phyloP scores from a whole-genome alignment of 208 protist genomes.

The Leishmania turanica region DNA sequence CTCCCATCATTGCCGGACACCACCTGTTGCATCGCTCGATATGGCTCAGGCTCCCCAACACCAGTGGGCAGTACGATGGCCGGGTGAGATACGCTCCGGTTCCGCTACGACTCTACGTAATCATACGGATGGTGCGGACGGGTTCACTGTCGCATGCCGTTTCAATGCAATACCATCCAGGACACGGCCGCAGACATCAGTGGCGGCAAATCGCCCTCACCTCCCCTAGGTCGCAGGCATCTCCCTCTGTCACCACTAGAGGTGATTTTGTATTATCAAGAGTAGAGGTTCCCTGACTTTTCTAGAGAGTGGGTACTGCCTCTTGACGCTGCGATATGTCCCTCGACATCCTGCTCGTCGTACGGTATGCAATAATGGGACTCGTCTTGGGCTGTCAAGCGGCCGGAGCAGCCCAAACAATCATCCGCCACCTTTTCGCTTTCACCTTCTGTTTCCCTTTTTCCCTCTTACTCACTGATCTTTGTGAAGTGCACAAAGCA shows the following conservation, averaged over 20 bases:
- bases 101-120: neutral
- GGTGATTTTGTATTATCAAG: neutral
- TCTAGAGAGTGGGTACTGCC: neutral
- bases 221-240: neutral
- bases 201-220: too few species aligned
- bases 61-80: neutral
- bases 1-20: neutral
- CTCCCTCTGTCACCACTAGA: neutral
- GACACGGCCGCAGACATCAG: neutral
- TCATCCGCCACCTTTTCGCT: conserved; percentile 8
- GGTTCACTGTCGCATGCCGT: neutral
- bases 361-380: neutral
- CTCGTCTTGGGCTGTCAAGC: neutral
- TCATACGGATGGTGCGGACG: neutral
- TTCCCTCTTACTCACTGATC: neutral
- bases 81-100: neutral
- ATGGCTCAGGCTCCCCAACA: neutral
- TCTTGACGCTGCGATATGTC: too few species aligned
- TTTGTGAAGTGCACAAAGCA: neutral
- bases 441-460: neutral
- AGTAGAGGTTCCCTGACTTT: neutral
- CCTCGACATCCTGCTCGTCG: too few species aligned
- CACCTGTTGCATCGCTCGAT: neutral
- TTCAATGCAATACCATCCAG: neutral
- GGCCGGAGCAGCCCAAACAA: neutral